phyloP scores from a whole-genome alignment of 1,284 basidiomycete species.

The Cryptococcus jaspeensis region DNA sequence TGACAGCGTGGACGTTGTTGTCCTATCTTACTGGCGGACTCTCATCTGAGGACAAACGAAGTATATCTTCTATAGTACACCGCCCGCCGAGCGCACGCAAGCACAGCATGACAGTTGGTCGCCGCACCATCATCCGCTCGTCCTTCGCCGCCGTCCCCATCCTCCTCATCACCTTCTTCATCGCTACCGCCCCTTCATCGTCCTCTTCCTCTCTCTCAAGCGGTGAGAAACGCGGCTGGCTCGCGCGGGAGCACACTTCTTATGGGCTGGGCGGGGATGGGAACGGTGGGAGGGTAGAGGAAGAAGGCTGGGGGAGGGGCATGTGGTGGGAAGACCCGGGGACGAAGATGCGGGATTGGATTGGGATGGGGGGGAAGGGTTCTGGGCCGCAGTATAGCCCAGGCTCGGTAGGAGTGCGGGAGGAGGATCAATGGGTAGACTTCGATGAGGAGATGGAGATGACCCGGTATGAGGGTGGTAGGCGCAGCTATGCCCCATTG shows the following conservation, averaged over 20 bases:
- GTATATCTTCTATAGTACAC: too few species aligned
- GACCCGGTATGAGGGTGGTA: constrained; percentile 37
- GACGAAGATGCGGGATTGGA: not conserved
- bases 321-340: not conserved
- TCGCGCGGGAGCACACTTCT: not conserved
- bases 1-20: too few species aligned
- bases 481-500: constrained; percentile 4
- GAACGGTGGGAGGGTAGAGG: not conserved
- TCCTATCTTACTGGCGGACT: too few species aligned
- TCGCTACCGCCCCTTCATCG: not conserved
- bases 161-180: not conserved
- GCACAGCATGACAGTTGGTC: too few species aligned
- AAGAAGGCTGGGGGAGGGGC: not conserved
- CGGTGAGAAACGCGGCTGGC: not conserved
- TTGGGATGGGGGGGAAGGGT: constrained; percentile 1
- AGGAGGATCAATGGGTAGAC: constrained; percentile 25
- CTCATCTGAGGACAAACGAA: too few species aligned
- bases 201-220: not conserved
- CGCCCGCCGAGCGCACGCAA: too few species aligned
- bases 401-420: not conserved
- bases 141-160: not conserved
- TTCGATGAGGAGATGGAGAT: constrained; percentile 20
- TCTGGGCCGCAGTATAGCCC: not conserved
- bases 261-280: not conserved
- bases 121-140: not conserved